Base-by-base conservation (phyloP, 768 basidiomycete genomes). In the Chalciporus chontae region DNA sequence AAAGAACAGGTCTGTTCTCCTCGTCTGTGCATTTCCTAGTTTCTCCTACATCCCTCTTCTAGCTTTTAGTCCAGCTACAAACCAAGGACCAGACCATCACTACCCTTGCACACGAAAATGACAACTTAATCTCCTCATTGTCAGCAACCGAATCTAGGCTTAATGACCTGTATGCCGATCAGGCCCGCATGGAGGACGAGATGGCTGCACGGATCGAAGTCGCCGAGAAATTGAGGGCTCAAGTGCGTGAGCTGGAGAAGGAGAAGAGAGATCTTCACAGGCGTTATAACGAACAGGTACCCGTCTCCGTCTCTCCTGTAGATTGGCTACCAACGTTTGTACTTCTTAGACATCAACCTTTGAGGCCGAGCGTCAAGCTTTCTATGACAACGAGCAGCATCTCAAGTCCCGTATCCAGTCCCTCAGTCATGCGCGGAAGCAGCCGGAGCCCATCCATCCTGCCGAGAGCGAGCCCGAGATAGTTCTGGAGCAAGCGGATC, bases 331-430 rank as follows among this genome's bases (percentile, higher is more conserved):
- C 29, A 43, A n/a, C 36, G 43, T 58, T 49, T 23, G 51, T 45
- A 29, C 24, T 47, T 10, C 39, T 29, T 62, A 94, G 91, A 85
- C 84, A n/a, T 73, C 81, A 15, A 87, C 87, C 3, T 94, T 94
- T 63, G 93, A 95, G 62, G 87, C 90, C 8, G 93, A 95, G 69
- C 85, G 93, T 29, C 90, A 94, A 65, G 79, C 90, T 14, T 89
- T 93, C 68, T 92, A 92, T 62, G 92, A 94, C 69, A 92, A 90
- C 61, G 92, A 95, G 61, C 88, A 94, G 64, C 91, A 93, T 67
- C 83, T 94, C 56, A 93, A 92, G 69, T 87, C 88, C 40, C 88
- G 90, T 52, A 92, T 94, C 45, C 85, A 88, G 62, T 87, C 86
- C 8, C 79, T 93, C 34, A 73, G 79, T 7, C 81, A 89, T 54